Evolutionary conservation across 1,139 yeast genomes (phyloP).

Genomic region (Lodderomyces jiufengensis): DNA sequence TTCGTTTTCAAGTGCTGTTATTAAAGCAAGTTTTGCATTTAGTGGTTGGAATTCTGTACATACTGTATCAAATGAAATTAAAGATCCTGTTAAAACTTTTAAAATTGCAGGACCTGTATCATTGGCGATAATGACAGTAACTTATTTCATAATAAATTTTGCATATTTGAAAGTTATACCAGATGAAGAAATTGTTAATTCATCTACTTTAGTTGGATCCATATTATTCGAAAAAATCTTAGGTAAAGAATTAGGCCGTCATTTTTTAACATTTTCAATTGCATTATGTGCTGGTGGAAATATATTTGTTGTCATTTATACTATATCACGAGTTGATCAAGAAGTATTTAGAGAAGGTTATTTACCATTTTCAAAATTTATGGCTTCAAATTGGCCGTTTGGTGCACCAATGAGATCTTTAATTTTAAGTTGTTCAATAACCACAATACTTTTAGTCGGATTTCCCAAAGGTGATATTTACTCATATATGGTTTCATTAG

Average conservation of each 20-base stretch:
- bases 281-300: slow-evolving; percentile 63
- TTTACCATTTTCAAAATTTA: slow-evolving; percentile 47
- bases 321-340: slow-evolving; percentile 59
- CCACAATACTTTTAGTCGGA: slow-evolving; percentile 47
- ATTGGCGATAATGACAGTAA: slow-evolving; percentile 41
- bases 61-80: slow-evolving; percentile 57
- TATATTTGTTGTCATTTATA: slow-evolving; percentile 57
- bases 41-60: slow-evolving; percentile 67
- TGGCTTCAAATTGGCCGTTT: slow-evolving; percentile 57
- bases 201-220: slow-evolving; percentile 60
- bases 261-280: slow-evolving; percentile 51
- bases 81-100: slow-evolving; percentile 54
- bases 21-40: slow-evolving; percentile 58
- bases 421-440: slow-evolving; percentile 31
- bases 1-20: slow-evolving; percentile 51
- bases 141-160: slow-evolving; percentile 52
- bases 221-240: slow-evolving; percentile 53
- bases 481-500: slow-evolving; percentile 68
- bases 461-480: slow-evolving; percentile 81
- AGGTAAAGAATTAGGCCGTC: slow-evolving; percentile 50
- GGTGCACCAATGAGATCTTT: slow-evolving; percentile 55
- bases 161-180: slow-evolving; percentile 57
- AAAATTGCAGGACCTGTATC: slow-evolving; percentile 62
- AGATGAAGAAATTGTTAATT: slow-evolving; percentile 46
- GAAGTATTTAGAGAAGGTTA: slow-evolving; percentile 64